phyloP scores from a whole-genome alignment of 1,139 yeast genomes.

The Saccharomyces hybrid region DNA sequence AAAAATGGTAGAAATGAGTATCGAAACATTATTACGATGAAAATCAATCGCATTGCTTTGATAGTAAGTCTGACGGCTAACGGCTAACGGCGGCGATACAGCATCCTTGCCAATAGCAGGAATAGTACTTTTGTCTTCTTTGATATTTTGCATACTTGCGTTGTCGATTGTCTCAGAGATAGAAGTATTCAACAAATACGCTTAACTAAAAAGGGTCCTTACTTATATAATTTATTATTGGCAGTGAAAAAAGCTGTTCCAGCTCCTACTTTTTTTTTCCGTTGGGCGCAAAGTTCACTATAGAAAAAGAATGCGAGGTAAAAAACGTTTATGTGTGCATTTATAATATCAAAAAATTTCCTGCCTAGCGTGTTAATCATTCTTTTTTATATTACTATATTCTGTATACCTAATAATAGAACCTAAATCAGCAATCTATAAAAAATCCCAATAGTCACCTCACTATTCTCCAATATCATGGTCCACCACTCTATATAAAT shows the following conservation, averaged over 20 bases:
- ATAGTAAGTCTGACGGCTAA: neutral
- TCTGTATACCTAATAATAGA: neutral
- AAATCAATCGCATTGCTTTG: neutral
- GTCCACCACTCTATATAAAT: neutral
- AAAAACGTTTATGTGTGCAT: neutral
- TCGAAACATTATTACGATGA: neutral
- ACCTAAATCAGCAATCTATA: neutral
- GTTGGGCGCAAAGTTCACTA: neutral
- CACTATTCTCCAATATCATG: neutral
- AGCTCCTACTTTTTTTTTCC: neutral
- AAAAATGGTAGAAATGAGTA: neutral
- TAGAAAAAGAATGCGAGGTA: neutral
- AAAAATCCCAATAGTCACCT: neutral
- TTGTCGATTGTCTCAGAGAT: neutral
- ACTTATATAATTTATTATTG: neutral
- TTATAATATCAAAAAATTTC: neutral
- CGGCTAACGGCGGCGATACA: neutral
- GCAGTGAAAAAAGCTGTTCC: neutral
- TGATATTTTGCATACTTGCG: neutral
- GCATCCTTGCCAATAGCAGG: neutral
- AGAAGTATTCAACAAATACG: neutral
- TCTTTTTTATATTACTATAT: neutral
- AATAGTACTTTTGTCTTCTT: neutral
- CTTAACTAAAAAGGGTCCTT: neutral
- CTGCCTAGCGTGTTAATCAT: no score